These are phyloP conservation scores for Vanderwaltozyma yarrowii DNA, from an alignment of 805 yeast genomes.

Conservation along the genomic window DNA sequence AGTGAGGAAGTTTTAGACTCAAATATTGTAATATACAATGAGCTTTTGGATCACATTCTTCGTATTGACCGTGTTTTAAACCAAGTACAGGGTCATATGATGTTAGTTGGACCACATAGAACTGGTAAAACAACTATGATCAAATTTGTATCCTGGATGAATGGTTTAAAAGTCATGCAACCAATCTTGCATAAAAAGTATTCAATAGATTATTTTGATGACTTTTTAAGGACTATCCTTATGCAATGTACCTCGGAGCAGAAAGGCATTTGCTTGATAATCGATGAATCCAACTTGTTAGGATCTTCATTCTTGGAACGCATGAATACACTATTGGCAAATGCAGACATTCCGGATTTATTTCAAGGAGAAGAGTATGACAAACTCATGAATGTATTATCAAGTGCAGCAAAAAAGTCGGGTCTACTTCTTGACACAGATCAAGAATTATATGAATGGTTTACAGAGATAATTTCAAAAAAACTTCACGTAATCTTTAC, in stretches of 20 bases:
- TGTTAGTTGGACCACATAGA: conserved; percentile 72
- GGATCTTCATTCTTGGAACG: conserved; percentile 78
- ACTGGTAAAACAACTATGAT: conserved; percentile 72
- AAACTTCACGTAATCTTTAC: conserved; percentile 82
- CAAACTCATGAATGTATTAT: conserved; percentile 42
- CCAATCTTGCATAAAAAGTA: conserved; percentile 48
- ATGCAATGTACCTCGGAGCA: conserved; percentile 42
- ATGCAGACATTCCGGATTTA: conserved; percentile 85
- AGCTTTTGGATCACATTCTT: conserved; percentile 61
- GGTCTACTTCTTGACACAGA: conserved; percentile 57
- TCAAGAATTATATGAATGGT: conserved; percentile 69
- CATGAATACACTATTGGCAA: conserved; percentile 88
- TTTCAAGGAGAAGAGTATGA: conserved; percentile 65
- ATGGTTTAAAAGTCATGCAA: conserved; percentile 56
- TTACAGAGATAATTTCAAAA: conserved; percentile 50
- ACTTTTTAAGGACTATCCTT: conserved; percentile 45
- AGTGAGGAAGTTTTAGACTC: conserved; percentile 68
- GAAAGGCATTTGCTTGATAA: conserved; percentile 55
- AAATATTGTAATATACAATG: conserved; percentile 53
- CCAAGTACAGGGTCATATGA: conserved; percentile 85
- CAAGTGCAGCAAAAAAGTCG: conserved; percentile 44
- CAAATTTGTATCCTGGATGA: conserved; percentile 85
- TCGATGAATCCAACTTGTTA: conserved; percentile 71
- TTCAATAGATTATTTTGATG: conserved; percentile 55
- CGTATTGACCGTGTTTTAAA: conserved; percentile 72